Evolutionary conservation across 306 rosid genomes (phyloP), one percentile per base, ranked within the genome.

Genomic region (Phaseolus lunatus): DNA sequence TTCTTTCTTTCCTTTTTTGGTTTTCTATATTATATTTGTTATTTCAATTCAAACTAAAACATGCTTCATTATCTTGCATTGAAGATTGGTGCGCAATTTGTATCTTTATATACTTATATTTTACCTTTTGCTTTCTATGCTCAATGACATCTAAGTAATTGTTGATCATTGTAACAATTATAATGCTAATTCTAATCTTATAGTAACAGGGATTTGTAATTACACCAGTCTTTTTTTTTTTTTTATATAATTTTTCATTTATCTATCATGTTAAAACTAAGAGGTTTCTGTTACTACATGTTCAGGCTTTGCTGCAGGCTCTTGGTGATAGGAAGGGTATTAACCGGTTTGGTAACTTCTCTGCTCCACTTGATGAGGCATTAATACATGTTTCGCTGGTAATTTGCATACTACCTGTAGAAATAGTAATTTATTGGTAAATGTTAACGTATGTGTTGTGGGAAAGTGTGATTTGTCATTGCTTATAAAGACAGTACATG

Each of bases 281-380:
- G 43, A 49, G 76, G 65, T 57, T 66, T 81, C 41, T 69, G 16
- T 76, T 49, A 14, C 72, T 73, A 73, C 67, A 20, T 82, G 50
- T 79, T 72, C 86, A 95, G 99, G 97, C 97, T 79, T 80, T 89
- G 74, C 90, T 89, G 77, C 89, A 92, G 71, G 97, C 97, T 26
- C 97, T 95, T 78, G 97, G 96, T 72, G 97, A 95, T 81, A 88
- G 99, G 83, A 95, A 89, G 85, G 99, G 99, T 67, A 92, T 92
- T 80, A 83, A 88, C 77, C 93, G 99, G 87, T 95, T 95, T 72
- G 99, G 99, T 62, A 81, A 95, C 88, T 95, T 95, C 86, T 89
- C 97, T 44, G 96, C 97, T 65, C 96, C 99, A 84, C 99, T 92
- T 14, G 99, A 95, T 80, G 99, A 95, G 84, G 96, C 97, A 59